Base-by-base conservation (phyloP, 495 filamentous ascomycete species). In the Parathielavia appendiculata region DNA sequence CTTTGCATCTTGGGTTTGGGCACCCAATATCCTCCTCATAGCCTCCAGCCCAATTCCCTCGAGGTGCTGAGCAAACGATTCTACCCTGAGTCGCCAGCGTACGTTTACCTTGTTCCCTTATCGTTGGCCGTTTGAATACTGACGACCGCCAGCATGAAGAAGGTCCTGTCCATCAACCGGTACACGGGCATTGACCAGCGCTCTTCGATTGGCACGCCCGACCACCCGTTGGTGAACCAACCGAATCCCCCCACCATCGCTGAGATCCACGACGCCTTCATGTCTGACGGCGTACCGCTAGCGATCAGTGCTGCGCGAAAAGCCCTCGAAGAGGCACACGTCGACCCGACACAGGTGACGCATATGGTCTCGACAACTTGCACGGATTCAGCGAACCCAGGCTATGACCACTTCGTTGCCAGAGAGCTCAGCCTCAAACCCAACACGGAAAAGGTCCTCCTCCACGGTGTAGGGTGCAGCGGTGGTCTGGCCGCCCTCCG, bases 311-410 rank as follows among this genome's bases (percentile, higher is more conserved):
- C 85, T 34, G 75, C 81, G 38, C 69, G 73, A 26, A 86, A 85
- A 63, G 85, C 84, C 0, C 70, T 88, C n/a, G 50, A 62, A 47
- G 83, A 84, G 68, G 77, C 79, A 39, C 70, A 73, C 16, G 68
- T 81, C 11, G 70, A 70, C 30, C 58, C 75, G 1, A 59, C 62
- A 1, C 73, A 84, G 11, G 80, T 87, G 54, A 88, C 85, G 22
- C 85, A 87, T 63, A 75, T 85, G 51, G 81, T 87, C 13, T 82
- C 81, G 17, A 85, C 84, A 0, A 87, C 85, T 20, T 84, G 82
- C 55, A 88, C 85, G 32, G 80, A 86, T 63, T 80, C 79, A n/a
- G 85, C 83, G 23, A 86, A 84, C 66, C 85, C 85, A 9, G 85
- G 85, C 5, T 87, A 82, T 63, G 85, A 87, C 67, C 81, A 85